Base-by-base conservation (phyloP, 2,329 filamentous ascomycete species). In the Diaporthe velutina region DNA sequence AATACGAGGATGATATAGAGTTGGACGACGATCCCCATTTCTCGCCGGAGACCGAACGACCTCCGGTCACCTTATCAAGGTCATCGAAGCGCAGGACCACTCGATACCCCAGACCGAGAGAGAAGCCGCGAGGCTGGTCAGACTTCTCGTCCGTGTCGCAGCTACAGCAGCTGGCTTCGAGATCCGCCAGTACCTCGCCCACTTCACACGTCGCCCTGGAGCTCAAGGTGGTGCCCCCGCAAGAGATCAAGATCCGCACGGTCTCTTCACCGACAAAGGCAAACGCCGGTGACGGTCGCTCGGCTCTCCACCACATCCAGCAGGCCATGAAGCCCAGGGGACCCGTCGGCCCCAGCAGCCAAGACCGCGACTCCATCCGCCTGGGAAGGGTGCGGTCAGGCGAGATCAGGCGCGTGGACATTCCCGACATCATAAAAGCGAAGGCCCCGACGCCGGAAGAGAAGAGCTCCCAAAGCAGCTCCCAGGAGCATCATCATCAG, bases 291-390 rank as follows among this genome's bases (percentile, higher is more conserved):
- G 60, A 75, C 60, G 25, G 61, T 25, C 38, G 45, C n/a, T 68
- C 73, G 4, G 74, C 73, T 35, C 40, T 74, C 19, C 71, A 52
- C 10, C 75, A 66, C 28, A 54, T 76, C n/a, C 61, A 70, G 70
- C 73, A 74, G 40, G 57, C 28, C 13, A 42, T 73, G 68, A 54
- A 45, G 25, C 33, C 28, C 19, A 57, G 73, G 42, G 33, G 33
- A 9, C 42, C 73, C 22, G 9, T 66, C 28, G 52, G 45, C 17
- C 67, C 73, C 17, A 50, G 50, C 50, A n/a, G n/a, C 35, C 50
- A n/a, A 7, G 42, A 57, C 28, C 45, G 70, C 30, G 68, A 74
- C 33, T 33, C 58, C 9, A 45, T 72, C 58, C 72, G 68, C 22
- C 35, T 73, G 15, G 68, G 60, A 3, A 66, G 58, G 19, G 58